Base-by-base conservation (phyloP, 306 rosid species). In the Sindora glabra region DNA sequence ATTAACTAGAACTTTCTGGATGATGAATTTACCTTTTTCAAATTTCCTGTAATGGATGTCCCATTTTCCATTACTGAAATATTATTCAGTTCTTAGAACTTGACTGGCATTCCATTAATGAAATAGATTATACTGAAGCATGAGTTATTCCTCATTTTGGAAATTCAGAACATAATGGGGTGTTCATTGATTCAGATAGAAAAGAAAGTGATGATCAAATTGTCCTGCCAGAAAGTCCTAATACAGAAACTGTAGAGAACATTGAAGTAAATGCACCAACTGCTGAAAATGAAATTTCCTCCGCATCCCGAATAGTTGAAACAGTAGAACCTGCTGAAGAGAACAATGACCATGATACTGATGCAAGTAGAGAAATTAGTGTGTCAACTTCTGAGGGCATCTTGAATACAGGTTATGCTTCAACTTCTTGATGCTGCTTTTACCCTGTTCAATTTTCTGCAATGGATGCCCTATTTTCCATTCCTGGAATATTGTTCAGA, bases 371-470 rank as follows among this genome's bases (percentile, higher is more conserved):
- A 58, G 65, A 56, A 69, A 62, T 25, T 58, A 71, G 51, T 3
- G 57, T 33, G 62, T 26, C 77, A 67, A 40, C 81, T 39, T 68
- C 60, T 6, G 53, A 59, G 65, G 81, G 51, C 41, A 65, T 62
- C 64, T 68, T 54, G 63, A 75, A 60, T 53, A 61, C 55, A 82
- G 87, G 86, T 72, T 56, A 59, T 81, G 46, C 49, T 44, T 65
- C 15, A n/a, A 19, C 47, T 52, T 24, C 1, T 67, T 70, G 6
- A 9, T 29, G 34, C 5, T 29, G 5, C 8, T 4, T 2, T 29
- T 9, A 29, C 34, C 34, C 8, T 1, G 8, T 1, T 4, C 8
- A 29, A 29, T 1, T 4, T 4, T 9, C 34, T 9, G 8, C 8
- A 29, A 29, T 29, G 5, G 5, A 29, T 29, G 34, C 34, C 34